These are phyloP conservation scores for Nyssa sinensis DNA, from an alignment of 148 eudicot genomes.

Conservation along the genomic window DNA sequence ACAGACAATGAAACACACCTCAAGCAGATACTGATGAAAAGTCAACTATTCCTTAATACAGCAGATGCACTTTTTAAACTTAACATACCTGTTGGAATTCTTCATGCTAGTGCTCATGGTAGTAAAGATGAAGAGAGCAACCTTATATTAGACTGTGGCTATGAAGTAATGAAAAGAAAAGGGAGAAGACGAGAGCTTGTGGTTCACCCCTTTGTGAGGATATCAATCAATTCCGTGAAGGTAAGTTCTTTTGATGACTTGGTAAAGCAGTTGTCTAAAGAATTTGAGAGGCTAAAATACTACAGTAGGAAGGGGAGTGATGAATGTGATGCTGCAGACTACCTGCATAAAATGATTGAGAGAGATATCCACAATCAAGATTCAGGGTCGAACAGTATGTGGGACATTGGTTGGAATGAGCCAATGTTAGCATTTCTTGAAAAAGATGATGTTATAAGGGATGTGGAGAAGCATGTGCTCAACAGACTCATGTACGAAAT, in stretches of 20 bases:
- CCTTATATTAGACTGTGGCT: constrained; percentile 53
- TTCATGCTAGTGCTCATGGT: constrained; percentile 47
- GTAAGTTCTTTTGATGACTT: constrained; percentile 57
- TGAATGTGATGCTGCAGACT: constrained; percentile 42
- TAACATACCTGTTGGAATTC: constrained; percentile 56
- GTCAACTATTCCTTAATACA: constrained; percentile 67
- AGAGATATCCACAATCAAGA: constrained; percentile 49
- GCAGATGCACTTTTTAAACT: constrained; percentile 87
- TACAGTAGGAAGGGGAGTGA: constrained; percentile 31
- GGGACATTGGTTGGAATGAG: constrained; percentile 84
- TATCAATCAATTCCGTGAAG: constrained; percentile 16
- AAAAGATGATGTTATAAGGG: constrained; percentile 51
- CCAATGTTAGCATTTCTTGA: constrained; percentile 40
- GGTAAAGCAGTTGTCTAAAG: constrained; percentile 58
- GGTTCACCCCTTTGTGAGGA: constrained; percentile 35
- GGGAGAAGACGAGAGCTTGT: constrained; percentile 54
- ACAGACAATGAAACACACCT: constrained; percentile 63
- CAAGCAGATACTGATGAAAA: constrained; percentile 65
- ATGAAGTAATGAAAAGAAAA: constrained; percentile 73
- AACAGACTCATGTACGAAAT: constrained; percentile 58
- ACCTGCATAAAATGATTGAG: constrained; percentile 55
- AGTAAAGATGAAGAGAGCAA: constrained; percentile 39
- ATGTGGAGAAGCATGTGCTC: constrained; percentile 55
- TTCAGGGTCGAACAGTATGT: constrained; percentile 61
- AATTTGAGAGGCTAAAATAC: constrained; percentile 48